A percentile compares a stretch with the other conserved stretches of the same genome.
phyloP scores from a whole-genome alignment of 2,329 filamentous ascomycete genomes.

The Fusarium austroafricanum region DNA sequence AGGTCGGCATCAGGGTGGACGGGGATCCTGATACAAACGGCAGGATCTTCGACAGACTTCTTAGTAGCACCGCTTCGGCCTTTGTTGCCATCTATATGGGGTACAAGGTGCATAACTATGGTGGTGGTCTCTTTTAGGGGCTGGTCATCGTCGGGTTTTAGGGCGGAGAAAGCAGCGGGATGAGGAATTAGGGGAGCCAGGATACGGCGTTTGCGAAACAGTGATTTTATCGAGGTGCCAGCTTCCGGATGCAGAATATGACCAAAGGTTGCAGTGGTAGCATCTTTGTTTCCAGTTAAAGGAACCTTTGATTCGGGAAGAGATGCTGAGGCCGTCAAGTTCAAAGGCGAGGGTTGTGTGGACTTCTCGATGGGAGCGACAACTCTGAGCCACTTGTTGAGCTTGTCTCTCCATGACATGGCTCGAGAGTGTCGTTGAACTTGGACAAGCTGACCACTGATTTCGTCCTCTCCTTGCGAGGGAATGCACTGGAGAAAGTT shows the following conservation, averaged over 20 bases:
- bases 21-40: slow-evolving; percentile 49
- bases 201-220: slow-evolving; percentile 49
- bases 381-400: slow-evolving; percentile 49
- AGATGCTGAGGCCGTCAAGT: slow-evolving; percentile 1
- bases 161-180: slow-evolving; percentile 55
- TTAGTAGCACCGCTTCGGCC: neutral
- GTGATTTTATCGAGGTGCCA: neutral
- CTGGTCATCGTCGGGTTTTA: slow-evolving; percentile 50
- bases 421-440: slow-evolving; percentile 48
- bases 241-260: slow-evolving; percentile 57
- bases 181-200: slow-evolving; percentile 62
- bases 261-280: slow-evolving; percentile 62
- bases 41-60: slow-evolving; percentile 23
- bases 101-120: slow-evolving; percentile 61
- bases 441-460: slow-evolving; percentile 30
- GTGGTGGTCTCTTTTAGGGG: slow-evolving; percentile 43
- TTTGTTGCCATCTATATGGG: slow-evolving; percentile 41
- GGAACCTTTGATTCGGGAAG: slow-evolving; percentile 10
- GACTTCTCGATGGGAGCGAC: slow-evolving; percentile 37
- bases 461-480: neutral
- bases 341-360: neutral
- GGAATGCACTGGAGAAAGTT: slow-evolving; percentile 40
- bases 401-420: slow-evolving; percentile 53
- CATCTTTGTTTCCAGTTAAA: neutral
- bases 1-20: slow-evolving; percentile 47